Evolutionary conservation across 495 filamentous ascomycete species (phyloP).

Genomic region (Penicillium canariense): DNA sequence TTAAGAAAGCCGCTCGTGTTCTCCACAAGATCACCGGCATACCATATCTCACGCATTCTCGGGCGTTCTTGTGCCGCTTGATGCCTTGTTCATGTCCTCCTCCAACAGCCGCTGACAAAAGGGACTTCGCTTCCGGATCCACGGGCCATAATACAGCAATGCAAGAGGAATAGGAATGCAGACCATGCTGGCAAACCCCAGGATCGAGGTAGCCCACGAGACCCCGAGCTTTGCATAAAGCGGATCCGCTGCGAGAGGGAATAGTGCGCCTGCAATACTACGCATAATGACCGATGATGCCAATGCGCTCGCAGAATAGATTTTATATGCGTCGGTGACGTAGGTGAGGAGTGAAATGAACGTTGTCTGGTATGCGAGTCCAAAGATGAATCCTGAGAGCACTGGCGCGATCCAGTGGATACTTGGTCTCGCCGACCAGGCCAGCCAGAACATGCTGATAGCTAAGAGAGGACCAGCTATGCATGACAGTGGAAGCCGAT

Average conservation of each 20-base stretch:
- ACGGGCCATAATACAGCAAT: slow-evolving; percentile 34
- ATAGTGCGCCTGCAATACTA: slow-evolving; percentile 58
- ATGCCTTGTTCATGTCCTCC: slow-evolving; percentile 20
- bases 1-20: too few relatives aligned
- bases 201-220: slow-evolving; percentile 43
- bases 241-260: slow-evolving; percentile 44
- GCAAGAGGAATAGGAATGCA: slow-evolving; percentile 43
- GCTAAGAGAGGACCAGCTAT: slow-evolving; percentile 62
- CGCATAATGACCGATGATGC: slow-evolving; percentile 62
- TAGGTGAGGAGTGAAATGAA: slow-evolving; percentile 74
- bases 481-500: slow-evolving; percentile 66
- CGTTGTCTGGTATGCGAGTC: slow-evolving; percentile 63
- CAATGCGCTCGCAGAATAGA: slow-evolving; percentile 67
- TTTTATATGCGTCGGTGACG: slow-evolving; percentile 72
- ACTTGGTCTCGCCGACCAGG: slow-evolving; percentile 56
- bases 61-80: slow-evolving; percentile 18
- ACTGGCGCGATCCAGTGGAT: slow-evolving; percentile 65
- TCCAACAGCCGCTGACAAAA: slow-evolving; percentile 39
- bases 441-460: slow-evolving; percentile 69
- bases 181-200: slow-evolving; percentile 45
- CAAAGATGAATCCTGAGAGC: slow-evolving; percentile 64
- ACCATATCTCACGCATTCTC: slow-evolving; percentile 11
- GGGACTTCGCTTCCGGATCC: slow-evolving; percentile 37
- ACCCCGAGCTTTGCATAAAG: slow-evolving; percentile 42
- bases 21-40: too few relatives aligned